phyloP scores from a whole-genome alignment of 1,139 yeast species.

The Torulaspora pretoriensis region DNA sequence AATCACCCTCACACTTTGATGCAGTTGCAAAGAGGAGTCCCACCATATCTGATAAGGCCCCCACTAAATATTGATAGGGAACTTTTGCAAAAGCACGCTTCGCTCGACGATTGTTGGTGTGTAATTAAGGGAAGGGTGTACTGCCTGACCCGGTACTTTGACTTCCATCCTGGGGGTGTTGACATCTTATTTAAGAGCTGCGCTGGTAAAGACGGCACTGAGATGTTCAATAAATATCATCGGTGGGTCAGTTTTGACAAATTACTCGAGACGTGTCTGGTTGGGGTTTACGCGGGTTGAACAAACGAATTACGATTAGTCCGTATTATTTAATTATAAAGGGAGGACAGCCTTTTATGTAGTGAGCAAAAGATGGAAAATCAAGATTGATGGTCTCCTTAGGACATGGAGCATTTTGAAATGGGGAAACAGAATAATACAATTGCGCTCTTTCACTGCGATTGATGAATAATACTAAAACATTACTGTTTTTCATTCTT shows the following conservation, averaged over 20 bases:
- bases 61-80: constrained; percentile 54
- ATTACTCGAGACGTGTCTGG: constrained; percentile 69
- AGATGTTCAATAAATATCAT: constrained; percentile 74
- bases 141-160: constrained; percentile 74
- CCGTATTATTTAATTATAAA: too few relatives aligned
- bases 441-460: neutral
- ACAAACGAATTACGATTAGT: neutral
- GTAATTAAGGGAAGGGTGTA: constrained; percentile 76
- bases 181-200: constrained; percentile 63
- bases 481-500: constrained; percentile 12
- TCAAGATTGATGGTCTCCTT: too few relatives aligned
- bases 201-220: constrained; percentile 83
- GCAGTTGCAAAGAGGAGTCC: constrained; percentile 22
- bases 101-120: constrained; percentile 77
- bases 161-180: constrained; percentile 92
- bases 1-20: constrained; percentile 18
- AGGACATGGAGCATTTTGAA: too few relatives aligned
- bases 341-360: too few relatives aligned
- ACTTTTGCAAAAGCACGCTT: constrained; percentile 58
- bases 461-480: neutral
- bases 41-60: constrained; percentile 29
- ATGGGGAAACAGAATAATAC: neutral
- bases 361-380: neutral
- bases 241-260: constrained; percentile 87
- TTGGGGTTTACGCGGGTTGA: constrained; percentile 46